Evolutionary conservation across 345 rosid genomes (phyloP).

Genomic region (Eucalyptus cloeziana): DNA sequence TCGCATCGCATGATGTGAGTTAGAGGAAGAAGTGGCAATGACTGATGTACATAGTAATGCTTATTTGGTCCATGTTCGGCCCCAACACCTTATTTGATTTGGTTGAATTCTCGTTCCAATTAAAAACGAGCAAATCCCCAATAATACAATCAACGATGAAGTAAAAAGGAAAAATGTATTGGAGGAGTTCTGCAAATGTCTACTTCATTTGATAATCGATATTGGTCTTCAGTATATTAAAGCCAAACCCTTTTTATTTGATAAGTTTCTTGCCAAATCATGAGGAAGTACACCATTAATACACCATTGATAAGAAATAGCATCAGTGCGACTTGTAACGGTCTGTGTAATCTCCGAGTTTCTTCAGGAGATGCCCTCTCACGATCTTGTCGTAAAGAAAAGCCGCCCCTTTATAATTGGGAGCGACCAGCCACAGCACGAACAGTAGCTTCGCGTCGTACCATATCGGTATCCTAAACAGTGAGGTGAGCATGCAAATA

Average conservation of each 20-base stretch:
- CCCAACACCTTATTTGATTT: neutral
- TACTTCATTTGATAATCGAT: neutral
- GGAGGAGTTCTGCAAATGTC: neutral
- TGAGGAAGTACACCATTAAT: neutral
- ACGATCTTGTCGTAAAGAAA: constrained; percentile 49
- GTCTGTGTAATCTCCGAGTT: neutral
- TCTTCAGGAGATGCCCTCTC: constrained; percentile 34
- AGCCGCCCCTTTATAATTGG: constrained; percentile 72
- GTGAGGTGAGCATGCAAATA: neutral
- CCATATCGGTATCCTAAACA: constrained; percentile 73
- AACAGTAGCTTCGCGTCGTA: constrained; percentile 49
- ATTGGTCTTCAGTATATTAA: neutral
- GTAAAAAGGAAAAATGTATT: neutral
- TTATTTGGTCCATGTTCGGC: neutral
- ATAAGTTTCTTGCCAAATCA: neutral
- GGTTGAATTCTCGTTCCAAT: neutral
- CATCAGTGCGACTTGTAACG: neutral
- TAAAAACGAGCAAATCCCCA: neutral
- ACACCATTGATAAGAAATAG: neutral
- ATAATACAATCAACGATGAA: neutral
- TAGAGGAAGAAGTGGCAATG: neutral
- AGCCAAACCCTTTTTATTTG: neutral
- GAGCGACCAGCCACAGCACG: constrained; percentile 68
- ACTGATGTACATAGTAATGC: neutral
- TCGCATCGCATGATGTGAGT: neutral